Percentiles rank a stretch among this genome's conserved stretches.
Conservation (phyloP, 805 yeast genomes). For the Clavispora santaluciae region DNA sequence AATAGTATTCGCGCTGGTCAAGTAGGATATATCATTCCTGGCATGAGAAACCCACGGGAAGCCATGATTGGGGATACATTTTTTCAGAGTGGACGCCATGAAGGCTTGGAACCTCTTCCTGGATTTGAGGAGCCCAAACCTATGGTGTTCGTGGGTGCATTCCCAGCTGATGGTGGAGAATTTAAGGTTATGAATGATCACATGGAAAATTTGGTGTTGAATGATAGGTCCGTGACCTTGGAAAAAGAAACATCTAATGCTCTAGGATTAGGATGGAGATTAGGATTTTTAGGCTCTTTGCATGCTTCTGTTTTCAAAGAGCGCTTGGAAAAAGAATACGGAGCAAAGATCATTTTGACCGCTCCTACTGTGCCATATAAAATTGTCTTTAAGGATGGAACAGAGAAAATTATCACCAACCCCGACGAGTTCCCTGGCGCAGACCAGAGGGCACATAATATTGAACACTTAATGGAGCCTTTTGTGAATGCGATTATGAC, state of each 20-base stretch:
- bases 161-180: conserved; percentile 92
- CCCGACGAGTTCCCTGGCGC: conserved; percentile 90
- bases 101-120: conserved; percentile 69
- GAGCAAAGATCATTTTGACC: conserved; percentile 85
- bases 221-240: conserved; percentile 86
- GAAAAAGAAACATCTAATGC: conserved; percentile 92
- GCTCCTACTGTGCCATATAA: conserved; percentile 96
- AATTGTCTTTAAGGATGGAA: conserved; percentile 62
- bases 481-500: conserved; percentile 87
- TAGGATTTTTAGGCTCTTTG: conserved; percentile 89
- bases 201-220: conserved; percentile 79
- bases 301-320: conserved; percentile 96
- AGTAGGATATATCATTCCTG: conserved; percentile 91
- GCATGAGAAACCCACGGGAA: conserved; percentile 82
- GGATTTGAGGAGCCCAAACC: conserved; percentile 97
- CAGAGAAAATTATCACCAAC: conserved; percentile 65
- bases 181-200: conserved; percentile 87
- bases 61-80: conserved; percentile 92
- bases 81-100: conserved; percentile 52
- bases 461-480: conserved; percentile 67
- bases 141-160: conserved; percentile 98
- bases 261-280: conserved; percentile 95
- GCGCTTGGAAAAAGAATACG: conserved; percentile 87
- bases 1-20: conserved; percentile 77
- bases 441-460: conserved; percentile 39